Base-by-base conservation (phyloP, 805 yeast genomes). In the Ogataea kodamae region DNA sequence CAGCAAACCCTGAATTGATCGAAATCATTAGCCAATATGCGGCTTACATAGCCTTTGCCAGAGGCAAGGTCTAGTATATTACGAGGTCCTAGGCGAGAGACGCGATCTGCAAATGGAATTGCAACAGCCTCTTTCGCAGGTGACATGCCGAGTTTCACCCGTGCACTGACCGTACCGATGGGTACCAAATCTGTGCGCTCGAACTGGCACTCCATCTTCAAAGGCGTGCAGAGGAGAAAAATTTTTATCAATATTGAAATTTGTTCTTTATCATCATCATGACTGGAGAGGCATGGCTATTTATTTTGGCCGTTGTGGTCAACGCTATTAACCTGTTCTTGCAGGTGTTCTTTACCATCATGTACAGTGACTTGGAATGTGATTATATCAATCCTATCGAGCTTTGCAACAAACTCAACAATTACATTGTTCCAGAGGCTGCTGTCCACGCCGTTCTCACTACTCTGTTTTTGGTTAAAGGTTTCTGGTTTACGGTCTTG, bases 371-470 rank as follows among this genome's bases (percentile, higher is more conserved):
- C 64, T 72, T 89, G 61, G 97, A 86, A 64, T 80, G 89, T 55
- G 98, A 92, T 63, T 92, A 90, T 70, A 89, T 90, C 67, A 92
- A 90, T 62, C 97, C 97, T 37, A 87, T 90, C 59, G 97, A 90
- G 65, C 72, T 92, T 51, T 92, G 98, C 67, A 86, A 86, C 67
- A 81, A 85, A 55, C 76, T 92, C 58, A 92, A 92, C 71, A 79
- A 82, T 50, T 79, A 85, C 65, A 79, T 90, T 50, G 68, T 83
- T 24, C 97, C 97, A 30, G 97, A 92, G 64, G 96, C 95, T 17
- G 79, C 71, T 4, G 64, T 85, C 39, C 97, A 90, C 53, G 92
- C 72, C 2, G 66, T 80, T 38, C 59, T 88, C 45, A 72, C 95
- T 5, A 39, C 71, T 3, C 62, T 85, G 46, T 81, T 90, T 59